A percentile compares a stretch with the other conserved stretches of the same genome.
These are phyloP conservation scores for Populus trichocarpa DNA, from an alignment of 441 rosid species.

Conservation along the genomic window DNA sequence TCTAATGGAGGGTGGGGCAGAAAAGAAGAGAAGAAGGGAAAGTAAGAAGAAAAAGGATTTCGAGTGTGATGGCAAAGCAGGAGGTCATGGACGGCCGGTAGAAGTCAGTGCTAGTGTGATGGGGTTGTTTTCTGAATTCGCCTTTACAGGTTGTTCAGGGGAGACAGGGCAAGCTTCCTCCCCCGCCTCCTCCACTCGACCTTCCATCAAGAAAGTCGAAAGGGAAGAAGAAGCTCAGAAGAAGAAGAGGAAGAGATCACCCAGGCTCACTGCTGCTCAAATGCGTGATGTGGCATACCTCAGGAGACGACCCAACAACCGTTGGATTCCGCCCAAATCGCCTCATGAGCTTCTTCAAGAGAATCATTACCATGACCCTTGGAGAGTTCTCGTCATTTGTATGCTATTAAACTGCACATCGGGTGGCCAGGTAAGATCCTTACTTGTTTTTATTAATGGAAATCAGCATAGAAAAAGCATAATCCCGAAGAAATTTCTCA, in stretches of 20 bases:
- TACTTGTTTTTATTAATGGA: not conserved
- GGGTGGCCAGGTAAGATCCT: conserved; percentile 44
- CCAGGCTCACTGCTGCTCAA: not conserved
- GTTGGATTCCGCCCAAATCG: not conserved
- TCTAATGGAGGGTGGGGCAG: not conserved
- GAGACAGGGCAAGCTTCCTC: not conserved
- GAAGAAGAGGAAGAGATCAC: not conserved
- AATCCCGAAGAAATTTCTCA: not conserved
- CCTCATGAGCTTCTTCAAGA: conserved; percentile 43
- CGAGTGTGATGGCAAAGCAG: not conserved
- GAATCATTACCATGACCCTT: conserved; percentile 57
- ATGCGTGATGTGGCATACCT: conserved; percentile 1
- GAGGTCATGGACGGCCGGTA: not conserved
- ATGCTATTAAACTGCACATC: conserved; percentile 67
- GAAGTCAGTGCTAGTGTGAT: not conserved
- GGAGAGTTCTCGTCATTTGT: conserved; percentile 68
- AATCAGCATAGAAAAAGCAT: not conserved
- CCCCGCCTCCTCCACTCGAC: not conserved
- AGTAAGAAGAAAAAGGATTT: not conserved
- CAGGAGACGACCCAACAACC: not conserved
- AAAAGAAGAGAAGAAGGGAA: not conserved
- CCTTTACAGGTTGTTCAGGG: not conserved
- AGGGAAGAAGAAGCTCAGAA: not conserved
- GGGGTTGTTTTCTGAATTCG: not conserved
- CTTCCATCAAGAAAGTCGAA: not conserved